Evolutionary conservation across 78 protist genomes (phyloP), one percentile per base, ranked within the genome.

Genomic region (Dictyostelium brefeldianum): DNA sequence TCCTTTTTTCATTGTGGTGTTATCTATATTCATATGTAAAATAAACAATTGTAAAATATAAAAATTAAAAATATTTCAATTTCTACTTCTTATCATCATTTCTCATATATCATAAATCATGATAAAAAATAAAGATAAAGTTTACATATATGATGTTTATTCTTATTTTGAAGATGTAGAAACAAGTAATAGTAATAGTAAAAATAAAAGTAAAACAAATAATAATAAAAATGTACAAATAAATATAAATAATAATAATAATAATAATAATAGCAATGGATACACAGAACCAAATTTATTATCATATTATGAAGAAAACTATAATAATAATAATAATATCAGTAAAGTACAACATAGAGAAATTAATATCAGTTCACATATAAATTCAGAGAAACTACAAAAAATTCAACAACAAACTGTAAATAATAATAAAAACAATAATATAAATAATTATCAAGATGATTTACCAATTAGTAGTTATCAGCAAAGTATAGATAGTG

Each of bases 71-170:
- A 51, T 51, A 51, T 51, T 51, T 51, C 15, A 51, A 51, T 14
- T 14, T 51, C 10, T 14, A 14, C 15, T 51, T 51, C 15, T 51
- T 51, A n/a, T n/a, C n/a, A n/a, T n/a, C n/a, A n/a, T n/a, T n/a
- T n/a, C n/a, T n/a, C n/a, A n/a, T n/a, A n/a, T n/a, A n/a, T n/a
- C n/a, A n/a, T 57, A 5, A 65, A 15, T 8, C 47, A 65, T 67
- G 75, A 67, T 67, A 14, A 36, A 36, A 29, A 67, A 67, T 18
- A 77, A 51, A 11, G 43, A 77, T 78, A 87, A 87, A 14, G 93
- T 87, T 10, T 87, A 87, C 65, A 53, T 48, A 36, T 87, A 50
- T 77, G 93, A 87, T 53, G 56, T 87, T 8, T 87, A 87, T 65
- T 70, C 81, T 10, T 87, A 87, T 27, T 74, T 77, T 50, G 74